phyloP scores from a whole-genome alignment of 208 protist genomes.

The Vickermania spadyakhi region DNA sequence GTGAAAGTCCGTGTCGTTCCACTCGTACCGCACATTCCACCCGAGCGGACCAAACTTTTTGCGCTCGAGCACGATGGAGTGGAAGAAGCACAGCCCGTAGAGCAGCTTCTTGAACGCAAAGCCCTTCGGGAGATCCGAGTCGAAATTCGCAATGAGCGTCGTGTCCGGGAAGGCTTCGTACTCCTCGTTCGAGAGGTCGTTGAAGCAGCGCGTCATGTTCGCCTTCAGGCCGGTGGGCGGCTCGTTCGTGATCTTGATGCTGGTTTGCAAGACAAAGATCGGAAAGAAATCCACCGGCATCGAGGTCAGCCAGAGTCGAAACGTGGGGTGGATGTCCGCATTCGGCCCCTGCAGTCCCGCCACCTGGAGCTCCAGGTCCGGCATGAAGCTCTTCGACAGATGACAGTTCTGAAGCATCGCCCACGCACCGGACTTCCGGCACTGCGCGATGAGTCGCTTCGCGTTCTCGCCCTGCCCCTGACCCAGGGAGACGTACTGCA shows the following conservation, averaged over 20 bases:
- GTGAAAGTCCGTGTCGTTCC: conserved; percentile 96
- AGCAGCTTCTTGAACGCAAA: conserved; percentile 93
- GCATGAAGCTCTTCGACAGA: conserved; percentile 95
- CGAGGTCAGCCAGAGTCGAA: conserved; percentile 97
- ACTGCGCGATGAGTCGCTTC: conserved; percentile 90
- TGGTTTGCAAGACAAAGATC: conserved; percentile 95
- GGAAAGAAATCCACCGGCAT: conserved; percentile 97
- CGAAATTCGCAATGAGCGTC: conserved; percentile 25
- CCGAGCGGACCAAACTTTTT: conserved; percentile 96
- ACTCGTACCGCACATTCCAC: conserved; percentile 98
- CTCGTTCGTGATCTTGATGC: conserved; percentile 98
- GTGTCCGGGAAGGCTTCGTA: conserved; percentile 42
- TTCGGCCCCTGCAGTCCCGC: conserved; percentile 37
- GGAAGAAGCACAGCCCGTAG: conserved; percentile 96
- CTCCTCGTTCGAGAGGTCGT: conserved; percentile 73
- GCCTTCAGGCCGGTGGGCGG: conserved; percentile 93
- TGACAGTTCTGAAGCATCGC: conserved; percentile 97
- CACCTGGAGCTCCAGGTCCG: conserved; percentile 90
- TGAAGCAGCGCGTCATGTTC: conserved; percentile 95
- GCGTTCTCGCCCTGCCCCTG: conserved; percentile 96
- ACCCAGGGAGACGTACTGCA: conserved; percentile 94
- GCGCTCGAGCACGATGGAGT: conserved; percentile 93
- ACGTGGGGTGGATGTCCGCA: conserved; percentile 71
- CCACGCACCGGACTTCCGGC: conserved; percentile 87
- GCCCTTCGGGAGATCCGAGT: conserved; percentile 51